Evolutionary conservation across 805 yeast genomes (phyloP).

Genomic region (Yarrowia sp.): DNA sequence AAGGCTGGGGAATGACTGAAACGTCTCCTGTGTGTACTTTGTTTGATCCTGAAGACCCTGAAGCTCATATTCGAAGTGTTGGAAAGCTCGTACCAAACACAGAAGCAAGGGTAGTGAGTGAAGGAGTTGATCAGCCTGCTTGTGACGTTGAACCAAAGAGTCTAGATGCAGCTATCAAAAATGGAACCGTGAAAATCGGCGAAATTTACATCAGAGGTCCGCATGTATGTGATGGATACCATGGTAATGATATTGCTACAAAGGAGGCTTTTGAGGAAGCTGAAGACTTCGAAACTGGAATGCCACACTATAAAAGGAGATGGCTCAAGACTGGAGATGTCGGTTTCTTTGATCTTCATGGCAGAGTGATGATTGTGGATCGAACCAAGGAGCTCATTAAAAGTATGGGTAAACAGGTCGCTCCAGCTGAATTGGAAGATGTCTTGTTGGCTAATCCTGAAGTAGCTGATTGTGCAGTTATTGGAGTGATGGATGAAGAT

Average conservation of each 20-base stretch:
- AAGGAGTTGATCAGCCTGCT: constrained; percentile 22
- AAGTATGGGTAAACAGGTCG: constrained; percentile 66
- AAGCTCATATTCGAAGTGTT: neutral
- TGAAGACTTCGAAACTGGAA: neutral
- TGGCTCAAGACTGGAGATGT: constrained; percentile 64
- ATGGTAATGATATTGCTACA: constrained; percentile 50
- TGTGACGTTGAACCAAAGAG: neutral
- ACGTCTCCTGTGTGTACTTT: constrained; percentile 29
- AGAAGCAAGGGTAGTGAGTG: neutral
- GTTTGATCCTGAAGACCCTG: constrained; percentile 2
- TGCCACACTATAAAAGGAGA: constrained; percentile 7
- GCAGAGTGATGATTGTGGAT: constrained; percentile 48
- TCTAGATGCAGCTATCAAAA: neutral
- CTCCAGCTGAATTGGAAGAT: constrained; percentile 93
- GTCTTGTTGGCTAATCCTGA: constrained; percentile 69
- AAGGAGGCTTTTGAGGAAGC: constrained; percentile 45
- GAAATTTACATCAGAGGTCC: constrained; percentile 55
- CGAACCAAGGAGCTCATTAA: constrained; percentile 42
- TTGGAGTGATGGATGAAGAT: constrained; percentile 62
- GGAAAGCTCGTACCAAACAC: neutral
- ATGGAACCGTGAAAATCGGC: constrained; percentile 39
- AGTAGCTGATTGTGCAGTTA: constrained; percentile 87
- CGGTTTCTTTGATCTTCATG: constrained; percentile 46
- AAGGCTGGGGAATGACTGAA: constrained; percentile 28
- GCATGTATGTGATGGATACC: constrained; percentile 53